Conservation (phyloP, 2,329 filamentous ascomycete species). For the Dendryphion nanum region DNA sequence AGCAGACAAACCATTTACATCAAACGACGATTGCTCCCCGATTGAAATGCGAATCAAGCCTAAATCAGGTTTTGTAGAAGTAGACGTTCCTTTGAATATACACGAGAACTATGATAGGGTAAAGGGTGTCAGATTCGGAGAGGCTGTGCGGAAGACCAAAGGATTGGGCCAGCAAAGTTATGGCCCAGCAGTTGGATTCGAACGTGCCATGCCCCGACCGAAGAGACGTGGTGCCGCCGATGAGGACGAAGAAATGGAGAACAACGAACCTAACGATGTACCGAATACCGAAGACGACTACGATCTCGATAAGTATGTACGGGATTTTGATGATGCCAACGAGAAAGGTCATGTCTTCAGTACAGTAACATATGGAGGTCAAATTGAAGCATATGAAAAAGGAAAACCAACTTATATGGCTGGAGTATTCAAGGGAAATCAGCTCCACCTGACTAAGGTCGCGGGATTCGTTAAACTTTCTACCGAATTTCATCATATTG, state of each 20-base stretch:
- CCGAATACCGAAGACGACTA: slow-evolving; percentile 58
- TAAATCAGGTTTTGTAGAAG: slow-evolving; percentile 77
- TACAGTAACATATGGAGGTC: slow-evolving; percentile 82
- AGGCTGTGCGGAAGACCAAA: slow-evolving; percentile 61
- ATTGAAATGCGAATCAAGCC: slow-evolving; percentile 79
- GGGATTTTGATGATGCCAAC: slow-evolving; percentile 60
- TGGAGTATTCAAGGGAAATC: slow-evolving; percentile 86
- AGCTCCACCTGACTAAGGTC: slow-evolving; percentile 82
- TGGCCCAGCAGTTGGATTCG: slow-evolving; percentile 48
- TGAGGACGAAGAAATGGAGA: slow-evolving; percentile 46
- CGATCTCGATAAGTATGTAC: slow-evolving; percentile 58
- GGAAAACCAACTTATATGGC: slow-evolving; percentile 81
- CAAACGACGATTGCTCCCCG: slow-evolving; percentile 20
- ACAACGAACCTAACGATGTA: slow-evolving; percentile 49
- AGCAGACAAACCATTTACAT: slow-evolving; percentile 40
- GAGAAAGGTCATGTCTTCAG: slow-evolving; percentile 70
- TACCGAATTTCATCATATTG: slow-evolving; percentile 89
- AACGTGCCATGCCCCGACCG: slow-evolving; percentile 30
- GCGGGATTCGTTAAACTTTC: slow-evolving; percentile 83
- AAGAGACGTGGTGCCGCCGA: slow-evolving; percentile 20
- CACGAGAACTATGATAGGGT: slow-evolving; percentile 76
- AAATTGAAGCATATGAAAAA: slow-evolving; percentile 67
- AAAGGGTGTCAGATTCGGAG: slow-evolving; percentile 81
- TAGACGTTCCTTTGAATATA: slow-evolving; percentile 79
- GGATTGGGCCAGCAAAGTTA: slow-evolving; percentile 45